Conservation (phyloP, 192 early-diverging fungal genomes). For the Rhizophagus clarus region DNA sequence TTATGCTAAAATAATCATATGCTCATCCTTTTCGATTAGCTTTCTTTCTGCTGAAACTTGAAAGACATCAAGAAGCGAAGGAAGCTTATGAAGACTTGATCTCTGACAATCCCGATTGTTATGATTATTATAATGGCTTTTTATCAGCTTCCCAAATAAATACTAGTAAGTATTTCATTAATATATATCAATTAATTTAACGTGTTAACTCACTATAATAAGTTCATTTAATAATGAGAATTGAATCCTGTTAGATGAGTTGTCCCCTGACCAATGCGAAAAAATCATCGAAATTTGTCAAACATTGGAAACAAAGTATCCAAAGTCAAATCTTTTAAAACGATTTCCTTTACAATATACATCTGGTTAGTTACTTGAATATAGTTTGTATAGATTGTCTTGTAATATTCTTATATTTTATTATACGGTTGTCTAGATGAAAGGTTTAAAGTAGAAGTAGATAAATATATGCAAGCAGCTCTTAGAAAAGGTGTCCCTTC, state of each 20-base stretch:
- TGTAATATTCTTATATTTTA: no score
- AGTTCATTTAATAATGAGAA: constrained; percentile 7
- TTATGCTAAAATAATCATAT: neutral
- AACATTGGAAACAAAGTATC: constrained; percentile 67
- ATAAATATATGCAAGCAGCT: constrained; percentile 66
- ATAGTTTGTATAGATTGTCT: no score
- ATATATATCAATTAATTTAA: neutral
- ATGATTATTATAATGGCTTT: constrained; percentile 71
- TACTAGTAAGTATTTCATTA: constrained; percentile 39
- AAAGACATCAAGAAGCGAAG: constrained; percentile 71
- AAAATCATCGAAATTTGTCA: constrained; percentile 36
- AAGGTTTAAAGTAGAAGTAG: constrained; percentile 61
- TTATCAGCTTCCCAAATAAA: constrained; percentile 56
- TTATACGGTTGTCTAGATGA: constrained; percentile 40
- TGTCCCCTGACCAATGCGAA: constrained; percentile 37
- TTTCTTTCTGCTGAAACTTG: constrained; percentile 63
- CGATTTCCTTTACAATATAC: constrained; percentile 77
- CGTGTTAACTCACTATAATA: neutral
- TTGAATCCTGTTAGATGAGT: constrained; percentile 1
- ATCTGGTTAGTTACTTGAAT: constrained; percentile 39
- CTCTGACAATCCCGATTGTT: constrained; percentile 79
- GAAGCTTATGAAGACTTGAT: constrained; percentile 75
- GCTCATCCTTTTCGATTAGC: constrained; percentile 37
- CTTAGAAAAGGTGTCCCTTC: constrained; percentile 95
- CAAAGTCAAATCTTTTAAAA: constrained; percentile 80